These are phyloP conservation scores for Halophytophthora batemanensis DNA, from an alignment of 352 stramenopile species.

Conservation along the genomic window DNA sequence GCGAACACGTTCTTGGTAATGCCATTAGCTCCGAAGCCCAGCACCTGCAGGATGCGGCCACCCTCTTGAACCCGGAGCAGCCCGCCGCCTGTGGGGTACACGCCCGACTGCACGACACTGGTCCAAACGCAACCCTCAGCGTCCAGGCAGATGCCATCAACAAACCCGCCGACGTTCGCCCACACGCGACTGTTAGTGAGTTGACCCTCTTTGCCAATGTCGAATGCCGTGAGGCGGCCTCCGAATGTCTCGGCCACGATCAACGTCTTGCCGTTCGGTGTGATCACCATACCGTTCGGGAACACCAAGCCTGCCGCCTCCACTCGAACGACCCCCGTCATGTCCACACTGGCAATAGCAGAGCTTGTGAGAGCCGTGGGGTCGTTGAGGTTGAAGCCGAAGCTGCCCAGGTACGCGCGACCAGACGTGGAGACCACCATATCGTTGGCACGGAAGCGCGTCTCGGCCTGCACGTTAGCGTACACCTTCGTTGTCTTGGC, in stretches of 20 bases:
- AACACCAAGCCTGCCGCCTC: constrained; percentile 60
- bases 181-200: constrained; percentile 55
- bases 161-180: constrained; percentile 42
- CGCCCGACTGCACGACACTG: constrained; percentile 46
- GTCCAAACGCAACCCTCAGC: constrained; percentile 66
- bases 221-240: constrained; percentile 49
- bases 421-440: constrained; percentile 49
- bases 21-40: constrained; percentile 62
- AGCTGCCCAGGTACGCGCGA: constrained; percentile 61
- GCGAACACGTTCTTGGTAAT: constrained; percentile 53
- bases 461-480: constrained; percentile 49
- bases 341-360: constrained; percentile 56
- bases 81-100: constrained; percentile 45
- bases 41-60: constrained; percentile 46
- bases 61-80: constrained; percentile 55
- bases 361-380: constrained; percentile 33
- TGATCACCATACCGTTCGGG: constrained; percentile 71
- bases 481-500: constrained; percentile 34
- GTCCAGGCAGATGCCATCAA: constrained; percentile 65
- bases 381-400: constrained; percentile 51
- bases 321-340: constrained; percentile 41
- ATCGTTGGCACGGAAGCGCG: constrained; percentile 53
- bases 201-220: constrained; percentile 47
- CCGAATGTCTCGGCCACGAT: constrained; percentile 69
- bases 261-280: constrained; percentile 64